phyloP scores from a whole-genome alignment of 108 stramenopile genomes.

The Stephanodiscus triporus region DNA sequence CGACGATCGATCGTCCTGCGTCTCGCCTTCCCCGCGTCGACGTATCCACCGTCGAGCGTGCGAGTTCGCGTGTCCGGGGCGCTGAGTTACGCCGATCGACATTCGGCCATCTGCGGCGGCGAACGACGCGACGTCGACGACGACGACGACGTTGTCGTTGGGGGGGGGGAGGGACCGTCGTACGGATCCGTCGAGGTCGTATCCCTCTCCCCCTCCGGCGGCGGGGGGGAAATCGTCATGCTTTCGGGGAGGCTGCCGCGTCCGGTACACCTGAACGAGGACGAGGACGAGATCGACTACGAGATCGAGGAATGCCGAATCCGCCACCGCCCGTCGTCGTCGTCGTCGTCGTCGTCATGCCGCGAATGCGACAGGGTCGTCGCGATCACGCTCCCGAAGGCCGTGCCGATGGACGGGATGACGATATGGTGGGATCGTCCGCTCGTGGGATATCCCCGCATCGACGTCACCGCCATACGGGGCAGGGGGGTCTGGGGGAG shows the following conservation, averaged over 20 bases:
- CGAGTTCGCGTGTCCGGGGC: conserved; percentile 42
- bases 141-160: neutral
- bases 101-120: conserved; percentile 45
- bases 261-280: conserved; percentile 43
- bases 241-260: conserved; percentile 36
- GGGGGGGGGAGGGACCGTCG: neutral
- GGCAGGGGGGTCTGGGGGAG: conserved; percentile 13
- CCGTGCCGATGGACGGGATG: conserved; percentile 53
- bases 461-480: conserved; percentile 37
- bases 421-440: conserved; percentile 46
- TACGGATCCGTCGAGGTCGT: conserved; percentile 31
- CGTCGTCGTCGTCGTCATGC: no score
- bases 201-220: no score
- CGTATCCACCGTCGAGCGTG: conserved; percentile 30
- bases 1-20: conserved; percentile 27
- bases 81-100: conserved; percentile 41
- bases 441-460: conserved; percentile 26
- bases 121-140: conserved; percentile 2
- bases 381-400: conserved; percentile 30
- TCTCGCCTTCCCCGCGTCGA: conserved; percentile 18
- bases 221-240: conserved; percentile 12
- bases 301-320: conserved; percentile 44
- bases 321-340: no score
- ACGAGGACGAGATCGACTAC: conserved; percentile 43
- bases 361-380: conserved; percentile 44